Conservation (phyloP, 1,284 basidiomycete genomes). For the Microbotryomycetes sp. region DNA sequence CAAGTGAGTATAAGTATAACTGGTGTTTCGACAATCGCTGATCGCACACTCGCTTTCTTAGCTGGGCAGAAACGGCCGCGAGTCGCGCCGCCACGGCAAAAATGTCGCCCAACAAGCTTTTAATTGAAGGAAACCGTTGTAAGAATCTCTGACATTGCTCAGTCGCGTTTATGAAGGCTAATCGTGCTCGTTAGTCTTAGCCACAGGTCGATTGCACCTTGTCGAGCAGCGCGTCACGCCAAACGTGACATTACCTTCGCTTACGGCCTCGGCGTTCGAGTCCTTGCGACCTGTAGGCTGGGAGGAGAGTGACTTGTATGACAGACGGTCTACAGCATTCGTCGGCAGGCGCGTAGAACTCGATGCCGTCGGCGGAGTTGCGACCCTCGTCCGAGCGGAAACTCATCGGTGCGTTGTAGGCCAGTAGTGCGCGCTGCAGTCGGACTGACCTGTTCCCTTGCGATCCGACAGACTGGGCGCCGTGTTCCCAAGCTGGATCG, state of each 20-base stretch:
- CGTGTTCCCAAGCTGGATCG: slow-evolving; percentile 23
- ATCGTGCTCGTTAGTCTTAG: too few species aligned
- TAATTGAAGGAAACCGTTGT: slow-evolving; percentile 20
- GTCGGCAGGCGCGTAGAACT: slow-evolving; percentile 13
- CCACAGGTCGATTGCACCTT: slow-evolving; percentile 11
- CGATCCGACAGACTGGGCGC: slow-evolving; percentile 20
- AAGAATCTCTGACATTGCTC: neutral
- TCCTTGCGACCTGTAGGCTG: neutral
- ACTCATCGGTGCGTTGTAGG: slow-evolving; percentile 8
- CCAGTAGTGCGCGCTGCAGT: too few species aligned
- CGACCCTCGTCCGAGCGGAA: slow-evolving; percentile 25
- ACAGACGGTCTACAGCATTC: slow-evolving; percentile 13
- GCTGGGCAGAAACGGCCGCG: slow-evolving; percentile 23
- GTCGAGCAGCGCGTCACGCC: slow-evolving; percentile 6
- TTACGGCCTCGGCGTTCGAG: neutral
- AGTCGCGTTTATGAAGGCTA: neutral
- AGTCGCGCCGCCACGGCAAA: slow-evolving; percentile 2
- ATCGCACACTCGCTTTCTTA: neutral
- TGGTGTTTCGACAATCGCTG: neutral
- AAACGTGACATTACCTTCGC: neutral
- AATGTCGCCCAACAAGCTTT: slow-evolving; percentile 6
- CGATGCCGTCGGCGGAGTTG: slow-evolving; percentile 27
- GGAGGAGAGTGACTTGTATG: slow-evolving; percentile 11
- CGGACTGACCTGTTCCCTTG: too few species aligned
- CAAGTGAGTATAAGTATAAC: neutral